These are phyloP conservation scores for Iris macrosiphon DNA, from an alignment of 106 monocot species.

Conservation along the genomic window DNA sequence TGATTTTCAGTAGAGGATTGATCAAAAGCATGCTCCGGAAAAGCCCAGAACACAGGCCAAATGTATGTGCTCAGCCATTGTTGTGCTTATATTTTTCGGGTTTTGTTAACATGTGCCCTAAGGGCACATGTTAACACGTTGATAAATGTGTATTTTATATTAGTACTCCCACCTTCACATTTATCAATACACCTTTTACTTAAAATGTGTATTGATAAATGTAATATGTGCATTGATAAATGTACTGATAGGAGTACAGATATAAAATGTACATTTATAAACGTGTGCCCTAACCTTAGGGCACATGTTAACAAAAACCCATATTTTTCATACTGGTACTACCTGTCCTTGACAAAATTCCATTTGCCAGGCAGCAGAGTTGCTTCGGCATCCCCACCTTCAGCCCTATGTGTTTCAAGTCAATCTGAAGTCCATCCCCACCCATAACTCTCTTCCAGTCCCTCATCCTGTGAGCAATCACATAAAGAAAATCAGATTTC, in stretches of 20 bases:
- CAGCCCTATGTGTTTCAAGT: slow-evolving; percentile 90
- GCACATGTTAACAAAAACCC: too few relatives aligned
- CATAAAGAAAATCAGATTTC: slow-evolving; percentile 51
- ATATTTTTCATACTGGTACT: background rate
- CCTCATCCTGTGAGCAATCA: slow-evolving; percentile 12
- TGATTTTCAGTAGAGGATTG: slow-evolving; percentile 72
- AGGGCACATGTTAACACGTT: too few relatives aligned
- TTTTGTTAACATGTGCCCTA: too few relatives aligned
- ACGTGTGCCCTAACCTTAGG: too few relatives aligned
- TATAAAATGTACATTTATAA: too few relatives aligned
- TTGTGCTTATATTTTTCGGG: background rate
- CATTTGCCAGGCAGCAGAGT: slow-evolving; percentile 65
- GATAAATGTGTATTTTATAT: too few relatives aligned
- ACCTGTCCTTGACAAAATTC: slow-evolving; percentile 1
- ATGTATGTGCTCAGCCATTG: slow-evolving; percentile 40
- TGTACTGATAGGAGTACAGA: too few relatives aligned
- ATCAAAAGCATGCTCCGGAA: slow-evolving; percentile 95
- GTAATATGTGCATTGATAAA: too few relatives aligned
- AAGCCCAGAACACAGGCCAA: slow-evolving; percentile 93
- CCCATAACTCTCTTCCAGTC: slow-evolving; percentile 42
- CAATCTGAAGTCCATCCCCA: slow-evolving; percentile 54
- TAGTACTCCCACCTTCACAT: too few relatives aligned
- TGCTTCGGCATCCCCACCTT: slow-evolving; percentile 83
- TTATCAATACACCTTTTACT: too few relatives aligned
- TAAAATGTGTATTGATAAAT: too few relatives aligned